Percentiles rank a stretch among this genome's conserved stretches.
phyloP scores from a whole-genome alignment of 805 yeast species.

The Starmerella floris region DNA sequence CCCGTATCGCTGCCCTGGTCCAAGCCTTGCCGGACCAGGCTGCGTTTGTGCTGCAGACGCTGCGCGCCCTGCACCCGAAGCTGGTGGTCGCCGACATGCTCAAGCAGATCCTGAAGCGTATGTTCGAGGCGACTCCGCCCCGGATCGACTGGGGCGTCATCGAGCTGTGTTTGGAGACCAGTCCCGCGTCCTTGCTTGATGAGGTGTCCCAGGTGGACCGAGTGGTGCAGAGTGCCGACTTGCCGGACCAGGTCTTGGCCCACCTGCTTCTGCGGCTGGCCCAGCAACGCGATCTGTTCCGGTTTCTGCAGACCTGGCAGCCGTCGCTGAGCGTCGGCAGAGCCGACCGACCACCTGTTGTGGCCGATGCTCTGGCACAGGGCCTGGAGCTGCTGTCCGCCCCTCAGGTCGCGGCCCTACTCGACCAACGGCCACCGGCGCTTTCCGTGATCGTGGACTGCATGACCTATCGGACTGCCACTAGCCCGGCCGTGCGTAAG shows the following conservation, averaged over 20 bases:
- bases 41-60: not conserved
- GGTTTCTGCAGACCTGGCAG: conserved; percentile 5
- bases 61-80: conserved; percentile 3
- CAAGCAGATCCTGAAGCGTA: not conserved
- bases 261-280: not conserved
- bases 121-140: not conserved
- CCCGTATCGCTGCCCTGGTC: conserved; percentile 6
- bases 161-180: not conserved
- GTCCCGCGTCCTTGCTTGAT: conserved; percentile 6
- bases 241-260: conserved; percentile 3
- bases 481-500: not conserved
- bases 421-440: conserved; percentile 1
- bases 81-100: conserved; percentile 3
- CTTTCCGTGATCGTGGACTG: conserved; percentile 1
- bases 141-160: conserved; percentile 5
- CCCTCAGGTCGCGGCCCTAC: conserved; percentile 10
- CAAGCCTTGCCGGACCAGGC: conserved; percentile 5
- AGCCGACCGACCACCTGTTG: not conserved
- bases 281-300: conserved; percentile 2
- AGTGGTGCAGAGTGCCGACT: not conserved
- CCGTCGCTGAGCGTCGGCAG: not conserved
- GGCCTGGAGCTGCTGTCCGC: conserved; percentile 12
- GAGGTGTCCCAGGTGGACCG: not conserved
- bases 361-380: not conserved
- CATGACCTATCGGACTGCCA: conserved; percentile 1